Evolutionary conservation across 805 yeast species (phyloP), one percentile per base, ranked within the genome.

Genomic region (Wickerhamiella nectarea): DNA sequence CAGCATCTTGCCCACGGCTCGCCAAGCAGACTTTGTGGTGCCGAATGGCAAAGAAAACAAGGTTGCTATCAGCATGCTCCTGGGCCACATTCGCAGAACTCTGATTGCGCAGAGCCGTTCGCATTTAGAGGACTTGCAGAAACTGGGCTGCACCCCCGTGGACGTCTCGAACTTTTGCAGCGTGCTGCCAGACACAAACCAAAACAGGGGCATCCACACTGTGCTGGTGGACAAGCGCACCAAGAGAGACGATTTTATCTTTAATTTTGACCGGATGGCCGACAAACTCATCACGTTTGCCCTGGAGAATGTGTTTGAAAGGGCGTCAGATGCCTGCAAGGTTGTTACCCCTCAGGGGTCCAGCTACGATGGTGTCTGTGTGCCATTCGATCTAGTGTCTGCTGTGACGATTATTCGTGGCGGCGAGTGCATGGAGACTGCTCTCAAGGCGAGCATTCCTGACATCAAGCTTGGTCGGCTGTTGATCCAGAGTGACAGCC

Each of bases 381-480:
- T 57, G 43, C 55, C 48, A 28, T 61, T 59, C 36, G 74, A 74
- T 46, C 68, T 70, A 10, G 64, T 81, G 8, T 66, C 80, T 22
- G 91, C 91, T 0, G 81, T 85, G 5, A 80, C 80, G 49, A 74
- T 87, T 34, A 78, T 87, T 24, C 70, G 95, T 50, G 86, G 95
- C 0, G 98, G 98, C 4, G 96, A 86, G 58, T 83, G 95, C 56
- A 87, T 87, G 55, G 78, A 82, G 74, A 73, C 71, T 24, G 79
- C 95, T 0, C 65, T 89, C 33, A 74, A 81, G 47, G 76, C 76
- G 50, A 74, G 87, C 0, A 67, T 85, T 20, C 89, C 95, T 1
- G 84, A 78, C 41, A 76, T 84, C 10, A 70, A 75, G 9, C 69
- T 85, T 28, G 97, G 98, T 0, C 83, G 87, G 56, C 59, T 89